Base-by-base conservation (phyloP, 805 yeast species). In the Teunomyces pallodes region DNA sequence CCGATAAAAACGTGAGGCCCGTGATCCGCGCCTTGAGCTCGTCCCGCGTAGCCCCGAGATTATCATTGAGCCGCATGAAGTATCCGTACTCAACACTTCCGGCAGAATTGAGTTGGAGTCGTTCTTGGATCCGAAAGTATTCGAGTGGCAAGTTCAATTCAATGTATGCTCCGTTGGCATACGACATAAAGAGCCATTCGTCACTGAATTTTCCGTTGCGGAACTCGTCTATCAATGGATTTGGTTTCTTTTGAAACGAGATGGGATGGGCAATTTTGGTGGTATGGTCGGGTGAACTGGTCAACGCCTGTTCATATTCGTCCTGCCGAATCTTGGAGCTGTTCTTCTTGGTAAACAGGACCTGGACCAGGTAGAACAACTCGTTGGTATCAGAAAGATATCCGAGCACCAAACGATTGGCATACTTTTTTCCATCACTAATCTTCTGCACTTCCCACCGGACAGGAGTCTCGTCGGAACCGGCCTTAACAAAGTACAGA, bases 51-150 rank as follows among this genome's bases (percentile, higher is more conserved):
- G 52, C 49, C 3, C 49, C 44, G 29, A 58, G 46, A 48, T 64
- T 56, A 46, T 70, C 76, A 24, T 53, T 52, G n/a, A 66, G 54
- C 47, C 61, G 61, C 51, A 59, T 47, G 50, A 70, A 71, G 12
- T 63, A 46, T 3, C 73, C 74, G 26, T 63, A 57, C 31, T 58
- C 57, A 27, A 60, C 31, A 45, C 38, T 44, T 3, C 54, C 56
- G 2, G 49, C 45, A 16, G 39, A 27, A 3, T 40, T 2, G 10
- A 45, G 32, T n/a, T 35, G 46, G n/a, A 45, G 12, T 17, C 24
- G 26, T 10, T 38, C 38, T 12, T n/a, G 8, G 3, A 16, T 27
- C 8, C 12, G 13, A 8, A 35, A 33, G 31, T 32, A 40, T 43
- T 61, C 67, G 0, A 48, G 54, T 3, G 68, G 67, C 7, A 66